Base-by-base conservation (phyloP, 495 filamentous ascomycete species). In the Penicillium paxilli region DNA sequence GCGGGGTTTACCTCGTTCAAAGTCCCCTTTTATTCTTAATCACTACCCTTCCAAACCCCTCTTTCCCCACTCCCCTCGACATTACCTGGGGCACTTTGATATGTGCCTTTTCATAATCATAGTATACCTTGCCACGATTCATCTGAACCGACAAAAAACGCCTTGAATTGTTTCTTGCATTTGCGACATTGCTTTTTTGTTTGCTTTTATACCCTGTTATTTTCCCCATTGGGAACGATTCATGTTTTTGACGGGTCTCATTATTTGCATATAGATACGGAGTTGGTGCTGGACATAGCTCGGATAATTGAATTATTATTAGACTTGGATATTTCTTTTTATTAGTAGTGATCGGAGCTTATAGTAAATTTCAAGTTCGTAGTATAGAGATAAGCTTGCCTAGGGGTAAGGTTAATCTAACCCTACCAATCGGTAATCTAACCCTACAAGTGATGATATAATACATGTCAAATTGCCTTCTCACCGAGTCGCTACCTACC, bases 181-280 rank as follows among this genome's bases (percentile, higher is more conserved):
- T 48, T 33, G 25, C 32, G 33, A 16, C 32, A 19, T 32, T 30
- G 40, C 25, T 19, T 42, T 47, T 33, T 51, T 57, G 33, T 54
- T 47, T 46, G 22, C 22, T 44, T 53, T 51, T 54, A 62, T 58
- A 58, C 59, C 59, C 55, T 57, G 49, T 28, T 48, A 30, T 35
- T 49, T 21, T 42, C 46, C 22, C 14, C 10, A 11, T 33, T n/a
- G 30, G 28, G 49, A 44, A 60, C 38, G 52, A 51, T 23, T 57
- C 14, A 60, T 57, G 58, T 52, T 28, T 57, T 47, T 53, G n/a
- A 53, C 32, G 51, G 50, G 37, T 25, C 42, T 38, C 38, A 53
- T 53, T 49, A 51, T 42, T 44, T 51, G 55, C 55, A 58, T 58
- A 57, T 50, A 49, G 37, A 57, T 54, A 40, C 24, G 55, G 55